A percentile compares a stretch with the other conserved stretches of the same genome.
Conservation (phyloP, 352 stramenopile species). For the Phytophthora vignae region DNA sequence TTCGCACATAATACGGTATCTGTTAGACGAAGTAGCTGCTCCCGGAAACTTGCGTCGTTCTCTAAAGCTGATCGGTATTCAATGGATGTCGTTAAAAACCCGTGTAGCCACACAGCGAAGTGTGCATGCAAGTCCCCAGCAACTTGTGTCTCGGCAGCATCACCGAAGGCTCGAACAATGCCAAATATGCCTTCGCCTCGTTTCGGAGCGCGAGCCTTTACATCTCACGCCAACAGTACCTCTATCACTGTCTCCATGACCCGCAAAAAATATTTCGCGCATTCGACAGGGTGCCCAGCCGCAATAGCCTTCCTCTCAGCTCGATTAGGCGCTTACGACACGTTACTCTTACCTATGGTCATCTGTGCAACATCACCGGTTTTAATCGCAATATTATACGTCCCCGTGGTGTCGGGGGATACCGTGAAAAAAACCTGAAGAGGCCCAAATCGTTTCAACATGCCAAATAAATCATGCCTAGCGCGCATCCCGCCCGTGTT, state of each 20-base stretch:
- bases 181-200: conserved; percentile 29
- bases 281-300: conserved; percentile 23
- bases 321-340: background rate
- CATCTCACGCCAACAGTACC: conserved; percentile 26
- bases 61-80: background rate
- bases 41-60: background rate
- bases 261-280: conserved; percentile 32
- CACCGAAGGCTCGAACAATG: conserved; percentile 33
- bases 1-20: conserved; percentile 4
- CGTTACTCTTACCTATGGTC: background rate
- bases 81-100: conserved; percentile 22
- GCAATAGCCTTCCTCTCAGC: conserved; percentile 22
- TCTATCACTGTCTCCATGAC: conserved; percentile 32
- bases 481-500: conserved; percentile 15
- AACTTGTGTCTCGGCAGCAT: conserved; percentile 32
- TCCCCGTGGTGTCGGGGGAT: conserved; percentile 28
- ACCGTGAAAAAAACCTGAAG: conserved; percentile 39
- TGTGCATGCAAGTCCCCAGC: conserved; percentile 38
- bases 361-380: background rate
- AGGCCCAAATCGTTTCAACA: conserved; percentile 34
- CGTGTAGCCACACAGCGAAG: conserved; percentile 38
- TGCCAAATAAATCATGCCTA: conserved; percentile 32
- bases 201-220: background rate
- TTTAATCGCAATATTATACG: conserved; percentile 11
- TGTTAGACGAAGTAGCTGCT: background rate